Evolutionary conservation across 495 filamentous ascomycete species (phyloP).

Genomic region (Polyplosphaeria fusca): DNA sequence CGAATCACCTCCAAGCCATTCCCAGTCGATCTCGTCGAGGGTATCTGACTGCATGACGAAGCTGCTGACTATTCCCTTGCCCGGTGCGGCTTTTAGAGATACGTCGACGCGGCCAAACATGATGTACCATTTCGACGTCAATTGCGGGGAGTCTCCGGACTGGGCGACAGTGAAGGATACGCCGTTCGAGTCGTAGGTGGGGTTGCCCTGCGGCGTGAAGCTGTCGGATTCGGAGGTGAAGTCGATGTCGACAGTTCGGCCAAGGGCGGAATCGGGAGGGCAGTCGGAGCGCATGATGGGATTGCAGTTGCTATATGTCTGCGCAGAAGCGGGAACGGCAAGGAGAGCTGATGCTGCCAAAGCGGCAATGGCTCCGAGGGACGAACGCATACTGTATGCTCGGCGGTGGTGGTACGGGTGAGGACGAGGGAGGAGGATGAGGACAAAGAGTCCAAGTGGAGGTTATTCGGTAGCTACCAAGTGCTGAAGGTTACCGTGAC

Average conservation of each 20-base stretch:
- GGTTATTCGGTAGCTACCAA: too few species aligned
- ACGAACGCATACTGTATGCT: constrained; percentile 28
- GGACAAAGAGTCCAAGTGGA: neutral
- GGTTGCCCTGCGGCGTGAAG: constrained; percentile 65
- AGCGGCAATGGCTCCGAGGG: constrained; percentile 20
- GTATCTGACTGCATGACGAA: constrained; percentile 85
- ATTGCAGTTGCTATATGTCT: constrained; percentile 75
- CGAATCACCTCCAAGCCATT: constrained; percentile 67
- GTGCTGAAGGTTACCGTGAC: neutral
- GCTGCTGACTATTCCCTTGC: constrained; percentile 74
- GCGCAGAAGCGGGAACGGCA: constrained; percentile 47
- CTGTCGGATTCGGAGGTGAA: constrained; percentile 67
- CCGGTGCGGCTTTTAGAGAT: constrained; percentile 58
- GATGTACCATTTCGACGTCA: constrained; percentile 72
- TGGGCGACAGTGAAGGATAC: constrained; percentile 80
- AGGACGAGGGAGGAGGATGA: neutral
- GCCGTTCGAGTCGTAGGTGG: constrained; percentile 71
- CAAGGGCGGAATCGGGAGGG: constrained; percentile 76
- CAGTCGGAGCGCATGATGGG: constrained; percentile 63
- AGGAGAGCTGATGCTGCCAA: constrained; percentile 31
- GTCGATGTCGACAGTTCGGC: constrained; percentile 72
- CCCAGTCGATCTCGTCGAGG: constrained; percentile 93
- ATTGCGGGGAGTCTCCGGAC: constrained; percentile 76
- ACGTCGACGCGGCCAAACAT: constrained; percentile 66
- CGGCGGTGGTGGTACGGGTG: neutral